Evolutionary conservation across 2,329 filamentous ascomycete species (phyloP), one percentile per base, ranked within the genome.

Genomic region (Claviceps quebecensis): DNA sequence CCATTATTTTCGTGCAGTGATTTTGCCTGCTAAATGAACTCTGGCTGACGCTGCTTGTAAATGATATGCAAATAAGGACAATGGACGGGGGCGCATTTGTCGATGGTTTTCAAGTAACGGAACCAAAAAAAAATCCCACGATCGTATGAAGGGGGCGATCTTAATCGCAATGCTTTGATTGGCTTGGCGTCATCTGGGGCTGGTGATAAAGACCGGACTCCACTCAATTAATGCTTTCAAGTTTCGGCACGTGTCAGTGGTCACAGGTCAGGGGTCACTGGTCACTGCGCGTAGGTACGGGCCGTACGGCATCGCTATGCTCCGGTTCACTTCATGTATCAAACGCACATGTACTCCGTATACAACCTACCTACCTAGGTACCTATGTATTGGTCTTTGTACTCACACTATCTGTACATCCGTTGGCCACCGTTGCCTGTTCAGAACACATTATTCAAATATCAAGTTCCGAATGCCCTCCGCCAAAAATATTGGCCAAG

Each of bases 1-100:
- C 66, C 66, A 68, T 68, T 34, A 56, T 60, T 60, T 56, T 50
- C 50, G 56, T 48, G 51, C 5, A 29, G 23, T 23, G 17, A 39
- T 45, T 37, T 23, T 50, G 29, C 19, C 38, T 45, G 44, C 38
- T 4, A 36, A 47, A 19, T 44, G 29, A 34, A 34, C 9, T 34
- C 29, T 11, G 29, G 29, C 29, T 34, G 29, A 34, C 9, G 29
- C 29, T 34, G 29, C 29, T 34, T 2, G 29, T 11, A 34, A 11
- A 34, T 9, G 11, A 23, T 19, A 23, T 5, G 19, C 40, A 23
- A 14, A 43, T 14, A 1, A 23, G 29, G 5, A 16, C 17, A 23
- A 14, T 14, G 11, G 5, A 11, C 4, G 19, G 13, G 13, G 19
- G 19, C 29, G 29, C 29, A 44, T 11, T 38, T 16, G n/a, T 39